Base-by-base conservation (phyloP, 164 flowering plant genomes). In the Stephania japonica region DNA sequence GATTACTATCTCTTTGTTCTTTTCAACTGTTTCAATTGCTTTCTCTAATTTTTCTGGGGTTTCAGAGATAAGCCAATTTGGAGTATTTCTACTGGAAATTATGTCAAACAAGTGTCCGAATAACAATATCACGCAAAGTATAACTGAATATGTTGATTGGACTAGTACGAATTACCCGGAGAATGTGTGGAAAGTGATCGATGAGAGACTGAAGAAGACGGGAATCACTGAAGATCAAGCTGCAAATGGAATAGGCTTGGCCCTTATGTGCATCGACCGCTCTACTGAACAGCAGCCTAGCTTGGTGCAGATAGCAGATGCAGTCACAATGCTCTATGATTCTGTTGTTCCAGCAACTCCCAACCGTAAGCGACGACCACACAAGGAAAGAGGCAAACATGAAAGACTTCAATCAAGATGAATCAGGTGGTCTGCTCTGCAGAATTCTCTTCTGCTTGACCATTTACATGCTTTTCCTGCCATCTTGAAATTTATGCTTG, bases 21-120 rank as follows among this genome's bases (percentile, higher is more conserved):
- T 18, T 16, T 16, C 38, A 18, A 42, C 43, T 13, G 10, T 67
- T 8, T 27, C 38, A 12, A 32, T 67, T 67, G 25, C 23, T 50
- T 14, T 56, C 18, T 7, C n/a, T 56, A 4, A 56, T 63, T 75
- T 18, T 43, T 63, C 19, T 65, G 73, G 44, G 12, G 19, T 24
- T 74, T 50, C 82, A 85, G 88, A 76, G 23, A 74, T 79, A 16
- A 80, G 75, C 81, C 81, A 44, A 76, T 81, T 86, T 73, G 92
- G 90, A 68, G 50, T 83, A n/a, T 73, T 87, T 21, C 43, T 89
- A 24, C 62, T 89, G 73, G 90, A 89, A 78, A 76, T 87, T 68
- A 32, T 84, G 18, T n/a, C 82, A 9, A 83, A 83, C 73, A 83
- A 77, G 76, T 75, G 79, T 53, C 69, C 79, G 13, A 84, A 79